phyloP scores from a whole-genome alignment of 2,329 filamentous ascomycete genomes.

The Boeremia lycopersici region DNA sequence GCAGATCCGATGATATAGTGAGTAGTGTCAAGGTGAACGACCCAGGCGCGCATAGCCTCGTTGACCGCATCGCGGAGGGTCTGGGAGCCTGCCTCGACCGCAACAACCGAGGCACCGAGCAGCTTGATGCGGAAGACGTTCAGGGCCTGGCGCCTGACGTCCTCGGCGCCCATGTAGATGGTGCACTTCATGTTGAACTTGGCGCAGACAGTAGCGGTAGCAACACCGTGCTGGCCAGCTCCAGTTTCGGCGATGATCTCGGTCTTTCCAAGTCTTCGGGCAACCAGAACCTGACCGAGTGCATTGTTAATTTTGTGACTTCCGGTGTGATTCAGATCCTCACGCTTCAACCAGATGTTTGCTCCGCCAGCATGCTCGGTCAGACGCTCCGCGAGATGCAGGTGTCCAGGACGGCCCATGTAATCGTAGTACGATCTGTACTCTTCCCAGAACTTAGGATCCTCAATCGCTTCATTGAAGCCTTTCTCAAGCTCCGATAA shows the following conservation, averaged over 20 bases:
- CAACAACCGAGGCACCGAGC: constrained; percentile 88
- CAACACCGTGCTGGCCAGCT: constrained; percentile 96
- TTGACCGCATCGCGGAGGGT: constrained; percentile 75
- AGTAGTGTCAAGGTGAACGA: constrained; percentile 87
- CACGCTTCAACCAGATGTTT: constrained; percentile 96
- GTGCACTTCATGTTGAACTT: constrained; percentile 99
- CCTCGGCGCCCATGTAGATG: constrained; percentile 98
- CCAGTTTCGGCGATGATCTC: constrained; percentile 98
- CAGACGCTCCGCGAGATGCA: constrained; percentile 86
- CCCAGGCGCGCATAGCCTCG: constrained; percentile 93
- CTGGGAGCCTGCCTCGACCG: constrained; percentile 87
- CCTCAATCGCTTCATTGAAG: constrained; percentile 85
- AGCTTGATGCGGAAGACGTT: constrained; percentile 99
- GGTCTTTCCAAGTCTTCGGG: constrained; percentile 85
- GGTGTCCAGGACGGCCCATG: constrained; percentile 91
- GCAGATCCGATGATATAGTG: constrained; percentile 99
- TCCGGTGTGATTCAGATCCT: constrained; percentile 96
- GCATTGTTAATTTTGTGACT: constrained; percentile 99
- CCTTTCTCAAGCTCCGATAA: constrained; percentile 87
- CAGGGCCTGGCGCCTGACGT: constrained; percentile 91
- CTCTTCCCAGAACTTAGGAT: constrained; percentile 95
- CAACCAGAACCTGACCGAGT: constrained; percentile 87
- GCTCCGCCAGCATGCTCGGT: constrained; percentile 90
- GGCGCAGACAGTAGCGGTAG: constrained; percentile 94
- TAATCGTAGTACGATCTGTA: constrained; percentile 95